Evolutionary conservation across 1,139 yeast species (phyloP).

Genomic region (Saccharomycopsis phalli): DNA sequence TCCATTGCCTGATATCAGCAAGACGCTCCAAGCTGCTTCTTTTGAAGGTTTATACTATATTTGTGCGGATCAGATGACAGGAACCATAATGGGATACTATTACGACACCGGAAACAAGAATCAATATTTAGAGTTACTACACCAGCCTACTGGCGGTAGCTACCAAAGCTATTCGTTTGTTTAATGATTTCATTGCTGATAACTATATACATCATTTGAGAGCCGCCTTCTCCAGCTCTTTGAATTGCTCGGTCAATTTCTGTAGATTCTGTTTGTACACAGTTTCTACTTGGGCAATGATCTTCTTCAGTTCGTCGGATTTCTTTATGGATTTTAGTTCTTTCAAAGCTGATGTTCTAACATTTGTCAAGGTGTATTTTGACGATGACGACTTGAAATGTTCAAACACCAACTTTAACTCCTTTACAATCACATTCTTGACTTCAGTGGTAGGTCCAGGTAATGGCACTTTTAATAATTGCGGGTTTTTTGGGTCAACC

Average conservation of each 20-base stretch:
- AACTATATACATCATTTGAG: slow-evolving; percentile 7
- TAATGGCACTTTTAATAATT: slow-evolving; percentile 61
- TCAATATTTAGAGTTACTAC: slow-evolving; percentile 53
- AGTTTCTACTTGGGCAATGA: slow-evolving; percentile 53
- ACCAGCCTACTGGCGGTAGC: slow-evolving; percentile 34
- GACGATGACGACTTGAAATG: slow-evolving; percentile 48
- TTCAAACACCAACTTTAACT: slow-evolving; percentile 56
- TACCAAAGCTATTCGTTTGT: slow-evolving; percentile 30
- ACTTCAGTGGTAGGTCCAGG: slow-evolving; percentile 71
- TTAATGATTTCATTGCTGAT: not conserved
- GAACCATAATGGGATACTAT: slow-evolving; percentile 70
- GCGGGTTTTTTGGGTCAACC: slow-evolving; percentile 60
- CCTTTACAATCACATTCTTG: slow-evolving; percentile 48
- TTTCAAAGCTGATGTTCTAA: slow-evolving; percentile 56
- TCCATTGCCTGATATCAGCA: slow-evolving; percentile 68
- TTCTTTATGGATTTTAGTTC: slow-evolving; percentile 48
- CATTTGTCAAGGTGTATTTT: slow-evolving; percentile 45
- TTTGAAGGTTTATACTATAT: slow-evolving; percentile 90
- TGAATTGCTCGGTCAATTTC: slow-evolving; percentile 49
- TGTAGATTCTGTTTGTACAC: slow-evolving; percentile 54
- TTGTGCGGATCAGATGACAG: slow-evolving; percentile 69
- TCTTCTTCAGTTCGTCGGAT: slow-evolving; percentile 42
- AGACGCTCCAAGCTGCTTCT: slow-evolving; percentile 73
- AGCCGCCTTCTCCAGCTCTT: slow-evolving; percentile 47
- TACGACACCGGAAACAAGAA: slow-evolving; percentile 54